Evolutionary conservation across 129 eudicot species (phyloP), one percentile per base, ranked within the genome.

Genomic region (Smallanthus sonchifolius): DNA sequence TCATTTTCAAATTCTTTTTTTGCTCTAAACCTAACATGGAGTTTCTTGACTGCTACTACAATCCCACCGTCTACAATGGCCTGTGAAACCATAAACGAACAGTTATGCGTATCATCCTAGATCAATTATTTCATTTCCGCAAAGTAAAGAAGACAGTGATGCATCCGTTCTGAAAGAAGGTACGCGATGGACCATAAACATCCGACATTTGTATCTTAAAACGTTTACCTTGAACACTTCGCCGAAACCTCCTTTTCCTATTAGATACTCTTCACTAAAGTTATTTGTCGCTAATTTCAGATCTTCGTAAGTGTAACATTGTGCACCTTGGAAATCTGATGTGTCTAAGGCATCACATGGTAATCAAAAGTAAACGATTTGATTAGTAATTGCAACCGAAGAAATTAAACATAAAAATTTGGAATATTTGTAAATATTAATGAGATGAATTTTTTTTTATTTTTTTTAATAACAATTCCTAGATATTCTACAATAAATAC

Each of bases 31-130:
- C 79, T 63, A 24, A 88, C 66, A 17, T 60, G 51, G 20, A 88
- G 74, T 39, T 40, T 86, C 74, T 88, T 88, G 48, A 88, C 91
- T 8, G 91, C 95, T 57, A 88, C 85, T 16, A 84, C 24, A 63
- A 56, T 54, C 64, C 87, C 88, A 72, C 45, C 76, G 45, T 82
- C 81, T 19, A 88, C 66, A n/a, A 74, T 71, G 13, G 86, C 94
- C 94, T 88, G 85, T 48, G 42, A 32, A 9, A 56, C 14, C 49
- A 67, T 2, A 76, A 15, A 10, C 34, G 3, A 65, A 62, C n/a
- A 32, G 75, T 88, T 62, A 81, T 77, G 4, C 61, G 7, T 20
- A 7, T 54, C 32, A 54, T 16, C 61, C 37, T 14, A 34, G 8
- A 61, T 30, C 20, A 4, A 15, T 61, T 4, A 35, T 34, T 0